These are phyloP conservation scores for Pugionium dolabratum DNA, from an alignment of 345 rosid species.

Conservation along the genomic window DNA sequence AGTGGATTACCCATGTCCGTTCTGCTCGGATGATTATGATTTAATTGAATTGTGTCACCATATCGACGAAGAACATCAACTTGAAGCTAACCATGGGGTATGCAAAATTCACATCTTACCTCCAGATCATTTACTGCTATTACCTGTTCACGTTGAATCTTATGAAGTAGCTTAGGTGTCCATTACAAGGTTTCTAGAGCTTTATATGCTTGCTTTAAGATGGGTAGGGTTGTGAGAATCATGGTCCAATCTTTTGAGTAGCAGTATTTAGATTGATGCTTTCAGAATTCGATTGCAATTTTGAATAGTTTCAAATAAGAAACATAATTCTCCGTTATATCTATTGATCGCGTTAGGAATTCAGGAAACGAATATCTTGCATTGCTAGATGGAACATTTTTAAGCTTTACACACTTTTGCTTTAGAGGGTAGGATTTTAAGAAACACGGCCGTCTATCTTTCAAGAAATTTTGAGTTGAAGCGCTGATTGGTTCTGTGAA, in stretches of 20 bases:
- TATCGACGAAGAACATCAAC: constrained; percentile 35
- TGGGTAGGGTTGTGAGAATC: neutral
- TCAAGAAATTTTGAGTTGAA: too few species aligned
- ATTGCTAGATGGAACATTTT: too few species aligned
- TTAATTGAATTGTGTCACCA: constrained; percentile 38
- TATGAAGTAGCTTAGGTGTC: neutral
- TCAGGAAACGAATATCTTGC: too few species aligned
- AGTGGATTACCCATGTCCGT: constrained; percentile 37
- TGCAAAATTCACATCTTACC: constrained; percentile 5
- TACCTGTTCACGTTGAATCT: constrained; percentile 2
- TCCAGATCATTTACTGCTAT: neutral
- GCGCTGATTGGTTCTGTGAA: neutral
- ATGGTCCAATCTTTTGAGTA: neutral
- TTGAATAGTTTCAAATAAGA: neutral
- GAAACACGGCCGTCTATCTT: too few species aligned
- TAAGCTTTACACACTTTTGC: too few species aligned
- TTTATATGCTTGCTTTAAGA: neutral
- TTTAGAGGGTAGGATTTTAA: too few species aligned
- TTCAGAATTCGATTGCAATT: neutral
- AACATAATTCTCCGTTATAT: neutral
- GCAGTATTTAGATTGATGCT: neutral
- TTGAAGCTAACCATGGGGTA: constrained; percentile 40
- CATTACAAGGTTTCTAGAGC: neutral
- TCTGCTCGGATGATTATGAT: constrained; percentile 37
- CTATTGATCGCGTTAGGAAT: too few species aligned